phyloP scores from a whole-genome alignment of 2,329 filamentous ascomycete genomes.

The Ophiostoma quercus region DNA sequence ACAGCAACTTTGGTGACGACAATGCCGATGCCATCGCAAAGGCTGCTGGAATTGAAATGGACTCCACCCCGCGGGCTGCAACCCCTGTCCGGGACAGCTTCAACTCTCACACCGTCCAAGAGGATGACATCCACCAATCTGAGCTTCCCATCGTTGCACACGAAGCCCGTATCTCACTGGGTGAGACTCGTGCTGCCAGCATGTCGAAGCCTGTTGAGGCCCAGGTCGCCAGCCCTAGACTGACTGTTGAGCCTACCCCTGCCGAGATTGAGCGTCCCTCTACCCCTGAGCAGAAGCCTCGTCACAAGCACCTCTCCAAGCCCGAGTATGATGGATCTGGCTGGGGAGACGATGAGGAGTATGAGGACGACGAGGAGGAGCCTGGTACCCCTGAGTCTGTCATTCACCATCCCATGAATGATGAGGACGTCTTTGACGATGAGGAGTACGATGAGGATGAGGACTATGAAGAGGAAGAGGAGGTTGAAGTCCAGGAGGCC shows the following conservation, averaged over 20 bases:
- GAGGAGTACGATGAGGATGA: constrained; percentile 29
- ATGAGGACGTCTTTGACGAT: constrained; percentile 23
- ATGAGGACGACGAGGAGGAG: constrained; percentile 53
- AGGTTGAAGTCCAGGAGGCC: constrained; percentile 39
- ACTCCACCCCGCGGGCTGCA: constrained; percentile 46
- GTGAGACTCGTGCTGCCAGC: constrained; percentile 18
- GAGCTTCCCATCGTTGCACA: constrained; percentile 22
- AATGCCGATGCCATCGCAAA: constrained; percentile 32
- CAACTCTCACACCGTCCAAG: constrained; percentile 24
- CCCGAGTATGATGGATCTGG: constrained; percentile 60
- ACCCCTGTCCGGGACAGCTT: constrained; percentile 36
- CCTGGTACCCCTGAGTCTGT: constrained; percentile 82
- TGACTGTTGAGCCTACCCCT: constrained; percentile 37
- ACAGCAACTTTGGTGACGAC: constrained; percentile 53
- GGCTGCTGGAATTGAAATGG: constrained; percentile 43
- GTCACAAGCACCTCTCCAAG: constrained; percentile 47
- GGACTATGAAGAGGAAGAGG: constrained; percentile 29
- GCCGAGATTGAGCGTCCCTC: constrained; percentile 37
- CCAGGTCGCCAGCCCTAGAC: constrained; percentile 20
- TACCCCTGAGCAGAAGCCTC: constrained; percentile 49
- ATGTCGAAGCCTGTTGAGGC: constrained; percentile 34
- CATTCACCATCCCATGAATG: constrained; percentile 65
- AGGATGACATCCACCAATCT: constrained; percentile 23
- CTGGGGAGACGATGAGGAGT: constrained; percentile 54
- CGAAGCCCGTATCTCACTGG: constrained; percentile 27